Conservation (phyloP, 2,329 filamentous ascomycete genomes). For the Pseudomassariella vexata region DNA sequence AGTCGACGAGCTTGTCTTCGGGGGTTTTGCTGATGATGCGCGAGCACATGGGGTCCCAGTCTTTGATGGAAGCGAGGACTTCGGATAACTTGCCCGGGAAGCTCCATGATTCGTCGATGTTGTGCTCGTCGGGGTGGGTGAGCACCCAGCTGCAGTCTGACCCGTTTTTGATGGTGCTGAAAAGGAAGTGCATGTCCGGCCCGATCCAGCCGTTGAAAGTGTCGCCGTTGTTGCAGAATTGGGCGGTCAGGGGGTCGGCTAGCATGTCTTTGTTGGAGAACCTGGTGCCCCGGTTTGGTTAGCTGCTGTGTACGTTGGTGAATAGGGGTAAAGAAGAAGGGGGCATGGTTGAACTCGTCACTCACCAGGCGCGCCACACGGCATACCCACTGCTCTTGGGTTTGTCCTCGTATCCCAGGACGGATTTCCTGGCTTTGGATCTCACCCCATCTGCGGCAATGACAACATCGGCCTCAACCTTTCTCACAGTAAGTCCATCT, state of each 20-base stretch:
- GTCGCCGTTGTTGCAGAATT: conserved; percentile 51
- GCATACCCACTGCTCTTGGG: conserved; percentile 47
- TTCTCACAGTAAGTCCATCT: conserved; percentile 4
- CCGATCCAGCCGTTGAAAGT: conserved; percentile 56
- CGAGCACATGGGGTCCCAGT: conserved; percentile 43
- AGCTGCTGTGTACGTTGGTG: too few species aligned
- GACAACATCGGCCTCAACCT: conserved; percentile 42
- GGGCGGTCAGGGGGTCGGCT: conserved; percentile 42
- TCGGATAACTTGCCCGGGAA: conserved; percentile 47
- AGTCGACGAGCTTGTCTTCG: conserved; percentile 35
- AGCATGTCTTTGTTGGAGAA: conserved; percentile 46
- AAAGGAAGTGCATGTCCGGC: conserved; percentile 50
- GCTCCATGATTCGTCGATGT: conserved; percentile 51
- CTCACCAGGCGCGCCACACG: conserved; percentile 47
- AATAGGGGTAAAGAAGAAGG: too few species aligned
- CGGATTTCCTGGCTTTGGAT: conserved; percentile 43
- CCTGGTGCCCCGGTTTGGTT: too few species aligned
- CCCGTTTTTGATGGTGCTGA: conserved; percentile 50
- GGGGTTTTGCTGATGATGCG: conserved; percentile 43
- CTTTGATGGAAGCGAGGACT: conserved; percentile 42
- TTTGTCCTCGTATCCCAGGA: conserved; percentile 44
- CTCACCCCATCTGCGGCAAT: conserved; percentile 51
- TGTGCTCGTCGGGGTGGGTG: conserved; percentile 46
- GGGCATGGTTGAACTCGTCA: too few species aligned
- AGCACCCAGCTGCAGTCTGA: conserved; percentile 54